Conservation (phyloP, 768 basidiomycete genomes). For the Tulasnella sp. region DNA sequence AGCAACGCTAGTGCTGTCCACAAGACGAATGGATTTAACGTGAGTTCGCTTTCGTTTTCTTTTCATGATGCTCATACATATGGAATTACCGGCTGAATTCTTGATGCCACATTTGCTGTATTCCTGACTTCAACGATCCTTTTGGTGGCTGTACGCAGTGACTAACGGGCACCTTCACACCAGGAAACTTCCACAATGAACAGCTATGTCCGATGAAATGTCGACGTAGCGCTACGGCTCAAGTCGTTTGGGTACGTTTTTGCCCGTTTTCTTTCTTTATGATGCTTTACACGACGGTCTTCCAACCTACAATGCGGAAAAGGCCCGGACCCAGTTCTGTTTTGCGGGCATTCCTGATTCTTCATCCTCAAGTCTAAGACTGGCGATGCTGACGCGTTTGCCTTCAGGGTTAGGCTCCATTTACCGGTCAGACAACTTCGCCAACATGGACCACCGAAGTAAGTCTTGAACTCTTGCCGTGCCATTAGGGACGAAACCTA, state of each 20-base stretch:
- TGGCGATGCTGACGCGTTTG: not conserved
- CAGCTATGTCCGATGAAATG: too few relatives aligned
- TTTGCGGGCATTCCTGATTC: not conserved
- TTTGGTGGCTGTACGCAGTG: too few relatives aligned
- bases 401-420: not conserved
- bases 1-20: not conserved
- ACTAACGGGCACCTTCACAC: too few relatives aligned
- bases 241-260: not conserved
- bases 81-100: not conserved
- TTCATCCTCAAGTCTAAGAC: not conserved
- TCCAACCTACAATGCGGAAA: not conserved
- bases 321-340: not conserved
- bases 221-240: too few relatives aligned
- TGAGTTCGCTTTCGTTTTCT: not conserved
- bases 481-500: not conserved
- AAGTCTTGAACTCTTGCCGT: not conserved
- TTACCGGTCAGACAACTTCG: not conserved
- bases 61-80: not conserved
- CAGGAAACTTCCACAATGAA: too few relatives aligned
- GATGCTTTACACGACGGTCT: not conserved
- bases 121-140: not conserved
- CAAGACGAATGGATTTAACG: not conserved
- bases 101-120: not conserved
- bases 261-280: not conserved
- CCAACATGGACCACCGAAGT: not conserved